Base-by-base conservation (phyloP, 2,329 filamentous ascomycete species). In the Albifimbria verrucaria region DNA sequence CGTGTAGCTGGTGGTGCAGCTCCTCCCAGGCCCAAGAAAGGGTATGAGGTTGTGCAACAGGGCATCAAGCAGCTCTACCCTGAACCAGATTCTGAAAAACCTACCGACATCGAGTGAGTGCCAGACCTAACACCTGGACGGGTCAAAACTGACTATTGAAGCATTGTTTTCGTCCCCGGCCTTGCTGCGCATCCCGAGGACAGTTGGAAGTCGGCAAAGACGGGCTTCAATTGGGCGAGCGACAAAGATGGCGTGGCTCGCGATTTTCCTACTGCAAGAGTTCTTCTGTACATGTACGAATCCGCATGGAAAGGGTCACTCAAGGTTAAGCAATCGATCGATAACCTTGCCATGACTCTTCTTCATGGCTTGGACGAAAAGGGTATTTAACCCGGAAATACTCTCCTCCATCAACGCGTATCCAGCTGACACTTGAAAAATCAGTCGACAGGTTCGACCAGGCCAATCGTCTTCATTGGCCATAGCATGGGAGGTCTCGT, bases 401-500 rank as follows among this genome's bases (percentile, higher is more conserved):
- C 4, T 17, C n/a, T n/a, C 12, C 12, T 39, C 5, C 5, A 17
- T 6, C 32, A 39, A 12, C 15, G 5, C 18, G 7, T 32, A 7
- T 7, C 32, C 18, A 39, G 18, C 32, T 6, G 32, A n/a, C 4
- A 4, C 4, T 39, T 15, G 5, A n/a, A 17, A n/a, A 12, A 12
- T 17, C 11, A 39, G 32, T 12, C 32, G 4, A 15, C 52, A 25
- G 18, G n/a, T 17, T 42, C 41, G 28, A 28, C 65, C 24, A 64
- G 71, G 2, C 73, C 74, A 1, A 72, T 76, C 10, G 67, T 74
- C 0, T 73, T 76, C 32, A 70, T 76, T 15, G 72, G 71, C 0
- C 73, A 75, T 36, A 73, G 71, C 20, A 76, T 76, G 73, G 73
- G 73, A 9, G 73, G 73, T 7, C 61, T 76, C 6, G 72, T 76